These are phyloP conservation scores for Malus hybrid DNA, from an alignment of 331 rosid genomes.

Conservation along the genomic window DNA sequence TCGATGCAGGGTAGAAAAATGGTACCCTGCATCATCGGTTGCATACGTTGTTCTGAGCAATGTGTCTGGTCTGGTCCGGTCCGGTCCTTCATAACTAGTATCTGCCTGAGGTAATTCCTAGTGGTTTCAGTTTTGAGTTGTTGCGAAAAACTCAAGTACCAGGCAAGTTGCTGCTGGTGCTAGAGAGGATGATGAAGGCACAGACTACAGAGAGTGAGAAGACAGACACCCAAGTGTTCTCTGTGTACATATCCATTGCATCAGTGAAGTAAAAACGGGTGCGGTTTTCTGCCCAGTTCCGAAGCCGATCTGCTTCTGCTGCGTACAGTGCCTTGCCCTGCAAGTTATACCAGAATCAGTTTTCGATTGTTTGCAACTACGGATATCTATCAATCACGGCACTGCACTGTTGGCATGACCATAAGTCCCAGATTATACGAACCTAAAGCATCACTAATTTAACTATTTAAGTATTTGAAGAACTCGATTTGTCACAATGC, in stretches of 20 bases:
- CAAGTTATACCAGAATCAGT: conserved; percentile 19
- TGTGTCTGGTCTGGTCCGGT: conserved; percentile 1
- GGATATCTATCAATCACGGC: no score
- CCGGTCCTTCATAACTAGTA: background rate
- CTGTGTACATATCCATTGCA: conserved; percentile 97
- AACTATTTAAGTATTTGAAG: background rate
- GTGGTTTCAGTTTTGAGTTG: background rate
- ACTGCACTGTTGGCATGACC: no score
- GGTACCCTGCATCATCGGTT: conserved; percentile 16
- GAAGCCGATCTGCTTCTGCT: conserved; percentile 82
- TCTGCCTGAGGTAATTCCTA: background rate
- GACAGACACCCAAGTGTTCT: conserved; percentile 87
- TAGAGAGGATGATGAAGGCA: conserved; percentile 90
- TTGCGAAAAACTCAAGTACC: conserved; percentile 67
- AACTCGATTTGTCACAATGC: background rate
- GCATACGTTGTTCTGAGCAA: conserved; percentile 17
- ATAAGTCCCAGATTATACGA: no score
- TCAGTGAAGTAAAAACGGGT: conserved; percentile 33
- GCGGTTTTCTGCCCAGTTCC: conserved; percentile 93
- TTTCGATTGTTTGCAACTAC: background rate
- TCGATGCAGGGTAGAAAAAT: conserved; percentile 31
- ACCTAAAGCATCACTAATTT: no score
- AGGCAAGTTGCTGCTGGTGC: conserved; percentile 56
- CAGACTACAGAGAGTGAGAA: conserved; percentile 91
- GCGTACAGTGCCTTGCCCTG: conserved; percentile 89